These are phyloP conservation scores for Leccinum fuscescens DNA, from an alignment of 1,284 basidiomycete species.

Conservation along the genomic window DNA sequence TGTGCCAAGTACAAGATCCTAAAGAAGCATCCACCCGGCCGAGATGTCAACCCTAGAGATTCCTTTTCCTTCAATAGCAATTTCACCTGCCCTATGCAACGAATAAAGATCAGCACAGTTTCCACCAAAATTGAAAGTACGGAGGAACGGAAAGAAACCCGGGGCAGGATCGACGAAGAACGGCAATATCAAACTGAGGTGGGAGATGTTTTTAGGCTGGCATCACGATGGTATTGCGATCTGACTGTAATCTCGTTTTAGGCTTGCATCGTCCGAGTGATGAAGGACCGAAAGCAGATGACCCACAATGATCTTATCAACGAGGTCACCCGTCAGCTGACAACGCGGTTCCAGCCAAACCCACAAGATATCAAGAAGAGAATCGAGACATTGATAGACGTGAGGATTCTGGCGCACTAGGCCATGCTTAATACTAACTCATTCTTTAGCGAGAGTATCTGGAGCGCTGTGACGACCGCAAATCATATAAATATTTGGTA, in stretches of 20 bases:
- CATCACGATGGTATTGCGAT: background rate
- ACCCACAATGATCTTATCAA: conserved; percentile 87
- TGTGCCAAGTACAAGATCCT: conserved; percentile 96
- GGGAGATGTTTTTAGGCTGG: conserved; percentile 6
- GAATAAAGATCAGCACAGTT: conserved; percentile 94
- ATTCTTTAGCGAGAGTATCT: conserved; percentile 69
- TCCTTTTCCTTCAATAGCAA: conserved; percentile 86
- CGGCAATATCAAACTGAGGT: conserved; percentile 90
- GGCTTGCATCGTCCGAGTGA: conserved; percentile 96
- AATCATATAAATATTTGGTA: conserved; percentile 79
- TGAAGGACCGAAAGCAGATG: conserved; percentile 96
- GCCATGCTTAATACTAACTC: conserved; percentile 4
- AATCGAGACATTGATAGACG: conserved; percentile 94
- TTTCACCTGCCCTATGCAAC: conserved; percentile 80
- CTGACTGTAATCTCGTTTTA: conserved; percentile 33
- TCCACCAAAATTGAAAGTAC: conserved; percentile 83
- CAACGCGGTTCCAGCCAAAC: conserved; percentile 83
- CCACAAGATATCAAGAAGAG: conserved; percentile 89
- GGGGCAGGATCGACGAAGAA: conserved; percentile 90
- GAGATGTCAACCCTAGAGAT: conserved; percentile 78
- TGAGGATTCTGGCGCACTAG: conserved; percentile 34
- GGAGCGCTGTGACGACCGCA: conserved; percentile 75
- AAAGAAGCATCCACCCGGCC: conserved; percentile 86
- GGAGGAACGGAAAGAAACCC: conserved; percentile 90
- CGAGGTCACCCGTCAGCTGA: conserved; percentile 87